phyloP scores from a whole-genome alignment of 257 asterid genomes.

The Nicotiana tomentosiformis region DNA sequence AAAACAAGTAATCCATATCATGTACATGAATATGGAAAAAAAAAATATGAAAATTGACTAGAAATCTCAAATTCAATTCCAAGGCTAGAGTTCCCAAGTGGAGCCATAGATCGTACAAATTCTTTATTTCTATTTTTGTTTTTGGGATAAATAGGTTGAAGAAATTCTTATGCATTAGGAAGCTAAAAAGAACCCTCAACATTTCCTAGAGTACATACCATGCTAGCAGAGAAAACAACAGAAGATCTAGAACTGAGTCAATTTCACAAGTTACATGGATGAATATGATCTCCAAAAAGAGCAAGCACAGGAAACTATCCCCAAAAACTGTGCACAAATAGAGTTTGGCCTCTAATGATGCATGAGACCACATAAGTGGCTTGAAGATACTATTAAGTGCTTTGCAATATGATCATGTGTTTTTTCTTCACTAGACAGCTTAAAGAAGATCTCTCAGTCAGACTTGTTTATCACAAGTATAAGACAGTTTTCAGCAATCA shows the following conservation, averaged over 20 bases:
- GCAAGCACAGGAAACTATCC: not conserved
- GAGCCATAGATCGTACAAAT: too few relatives aligned
- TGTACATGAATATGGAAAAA: too few relatives aligned
- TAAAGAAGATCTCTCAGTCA: too few relatives aligned
- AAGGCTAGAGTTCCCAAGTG: too few relatives aligned
- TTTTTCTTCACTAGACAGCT: too few relatives aligned
- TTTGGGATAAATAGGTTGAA: too few relatives aligned
- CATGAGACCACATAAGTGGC: not conserved
- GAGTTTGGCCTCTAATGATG: not conserved
- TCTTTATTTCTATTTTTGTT: too few relatives aligned
- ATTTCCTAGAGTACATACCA: not conserved
- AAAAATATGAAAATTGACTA: too few relatives aligned
- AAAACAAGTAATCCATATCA: too few relatives aligned
- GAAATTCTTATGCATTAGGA: too few relatives aligned
- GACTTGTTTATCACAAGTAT: not conserved
- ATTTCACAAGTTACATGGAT: not conserved
- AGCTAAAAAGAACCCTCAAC: too few relatives aligned
- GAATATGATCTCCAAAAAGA: not conserved
- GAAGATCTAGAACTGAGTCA: not conserved
- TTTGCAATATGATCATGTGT: not conserved
- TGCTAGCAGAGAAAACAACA: not conserved
- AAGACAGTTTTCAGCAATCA: not conserved
- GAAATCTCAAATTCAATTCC: too few relatives aligned
- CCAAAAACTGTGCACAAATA: not conserved
- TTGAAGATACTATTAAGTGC: not conserved